Percentiles rank a stretch among this genome's conserved stretches.
These are phyloP conservation scores for Nasturtium officinale DNA, from an alignment of 345 rosid genomes.

Conservation along the genomic window DNA sequence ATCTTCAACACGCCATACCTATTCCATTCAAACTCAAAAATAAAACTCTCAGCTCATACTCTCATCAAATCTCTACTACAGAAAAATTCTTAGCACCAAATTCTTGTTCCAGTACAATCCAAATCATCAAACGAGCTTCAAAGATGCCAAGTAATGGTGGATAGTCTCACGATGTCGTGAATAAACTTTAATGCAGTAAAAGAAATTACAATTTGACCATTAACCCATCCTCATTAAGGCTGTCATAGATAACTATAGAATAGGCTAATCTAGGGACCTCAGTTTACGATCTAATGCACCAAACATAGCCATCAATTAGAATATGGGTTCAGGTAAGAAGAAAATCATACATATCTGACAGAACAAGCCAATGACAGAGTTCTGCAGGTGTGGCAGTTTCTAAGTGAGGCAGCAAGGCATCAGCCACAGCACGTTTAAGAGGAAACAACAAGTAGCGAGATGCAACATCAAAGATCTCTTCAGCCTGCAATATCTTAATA, in stretches of 20 bases:
- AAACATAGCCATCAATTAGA: slow-evolving; percentile 3
- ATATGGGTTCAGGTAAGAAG: slow-evolving; percentile 18
- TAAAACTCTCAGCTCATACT: slow-evolving; percentile 6
- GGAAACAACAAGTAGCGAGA: slow-evolving; percentile 93
- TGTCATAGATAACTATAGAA: background rate
- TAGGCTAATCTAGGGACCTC: background rate
- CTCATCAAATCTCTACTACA: background rate
- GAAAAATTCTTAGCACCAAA: background rate
- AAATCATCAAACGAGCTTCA: background rate
- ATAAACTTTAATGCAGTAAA: no score
- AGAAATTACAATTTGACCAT: no score
- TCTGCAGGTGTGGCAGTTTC: slow-evolving; percentile 85
- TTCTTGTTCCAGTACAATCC: background rate
- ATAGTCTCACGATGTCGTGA: no score
- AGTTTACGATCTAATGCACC: background rate
- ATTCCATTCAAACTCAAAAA: slow-evolving; percentile 22
- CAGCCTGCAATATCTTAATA: slow-evolving; percentile 60
- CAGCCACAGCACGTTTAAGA: slow-evolving; percentile 96
- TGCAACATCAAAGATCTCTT: slow-evolving; percentile 95
- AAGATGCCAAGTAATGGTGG: no score
- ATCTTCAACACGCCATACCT: slow-evolving; percentile 95
- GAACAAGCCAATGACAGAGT: slow-evolving; percentile 82
- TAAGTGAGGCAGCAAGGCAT: slow-evolving; percentile 74
- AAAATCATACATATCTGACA: slow-evolving; percentile 81
- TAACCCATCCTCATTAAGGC: no score